These are phyloP conservation scores for Dioscorea alata DNA, from an alignment of 106 monocot genomes.

Conservation along the genomic window DNA sequence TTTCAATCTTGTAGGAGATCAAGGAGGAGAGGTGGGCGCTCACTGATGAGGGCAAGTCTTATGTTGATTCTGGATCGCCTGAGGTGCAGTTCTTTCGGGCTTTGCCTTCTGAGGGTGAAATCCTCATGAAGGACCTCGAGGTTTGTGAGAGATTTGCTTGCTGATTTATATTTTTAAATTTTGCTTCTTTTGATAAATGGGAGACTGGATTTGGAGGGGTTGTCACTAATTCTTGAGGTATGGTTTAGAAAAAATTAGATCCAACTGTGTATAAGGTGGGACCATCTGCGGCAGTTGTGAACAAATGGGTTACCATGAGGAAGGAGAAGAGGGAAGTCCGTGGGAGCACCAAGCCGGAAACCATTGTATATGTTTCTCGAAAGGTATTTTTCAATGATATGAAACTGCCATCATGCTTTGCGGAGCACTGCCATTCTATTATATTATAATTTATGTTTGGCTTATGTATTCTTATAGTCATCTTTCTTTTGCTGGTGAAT, in stretches of 20 bases:
- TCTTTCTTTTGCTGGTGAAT: background rate
- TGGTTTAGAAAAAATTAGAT: conserved; percentile 54
- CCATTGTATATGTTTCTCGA: conserved; percentile 23
- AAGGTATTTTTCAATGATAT: conserved; percentile 28
- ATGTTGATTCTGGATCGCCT: conserved; percentile 58
- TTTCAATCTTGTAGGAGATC: conserved; percentile 44
- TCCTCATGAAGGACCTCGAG: conserved; percentile 50
- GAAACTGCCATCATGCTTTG: no score
- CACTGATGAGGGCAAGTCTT: conserved; percentile 75
- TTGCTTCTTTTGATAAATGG: background rate
- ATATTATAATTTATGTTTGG: no score
- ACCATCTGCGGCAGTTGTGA: conserved; percentile 56
- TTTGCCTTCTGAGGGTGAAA: conserved; percentile 59
- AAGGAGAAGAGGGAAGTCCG: conserved; percentile 16
- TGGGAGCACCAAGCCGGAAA: no score
- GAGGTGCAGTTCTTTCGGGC: conserved; percentile 53
- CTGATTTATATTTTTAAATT: background rate
- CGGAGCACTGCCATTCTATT: no score
- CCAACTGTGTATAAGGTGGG: conserved; percentile 57
- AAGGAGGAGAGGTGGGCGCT: conserved; percentile 55
- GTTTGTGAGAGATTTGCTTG: conserved; percentile 11
- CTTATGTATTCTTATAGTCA: no score
- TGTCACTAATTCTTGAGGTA: background rate
- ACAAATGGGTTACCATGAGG: conserved; percentile 66
- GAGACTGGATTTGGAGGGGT: background rate